A percentile compares a stretch with the other conserved stretches of the same genome.
Evolutionary conservation across 345 rosid species (phyloP).

Genomic region (Geranium brycei): DNA sequence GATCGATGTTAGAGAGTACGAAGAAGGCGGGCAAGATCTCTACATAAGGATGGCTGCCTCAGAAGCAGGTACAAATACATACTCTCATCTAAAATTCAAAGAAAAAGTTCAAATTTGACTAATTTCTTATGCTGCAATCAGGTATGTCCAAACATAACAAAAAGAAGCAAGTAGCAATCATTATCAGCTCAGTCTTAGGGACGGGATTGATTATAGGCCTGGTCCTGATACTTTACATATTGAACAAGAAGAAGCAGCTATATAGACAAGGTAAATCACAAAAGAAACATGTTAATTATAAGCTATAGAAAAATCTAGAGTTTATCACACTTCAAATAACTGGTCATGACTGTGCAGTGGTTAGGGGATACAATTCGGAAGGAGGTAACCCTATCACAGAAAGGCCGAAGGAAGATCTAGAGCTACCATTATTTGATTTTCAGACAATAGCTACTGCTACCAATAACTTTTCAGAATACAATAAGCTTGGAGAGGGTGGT

Average conservation of each 20-base stretch:
- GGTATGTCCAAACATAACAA: background rate
- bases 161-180: conserved; percentile 2
- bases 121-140: background rate
- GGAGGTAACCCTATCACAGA: background rate
- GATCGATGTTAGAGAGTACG: conserved; percentile 2
- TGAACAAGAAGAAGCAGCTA: background rate
- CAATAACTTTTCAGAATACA: conserved; percentile 10
- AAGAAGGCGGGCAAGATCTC: conserved; percentile 12
- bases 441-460: conserved; percentile 13
- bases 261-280: conserved; percentile 3
- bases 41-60: conserved; percentile 13
- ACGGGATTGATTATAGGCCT: background rate
- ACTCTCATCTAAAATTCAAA: background rate
- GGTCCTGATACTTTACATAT: background rate
- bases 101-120: background rate
- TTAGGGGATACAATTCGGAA: background rate
- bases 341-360: background rate
- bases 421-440: conserved; percentile 12
- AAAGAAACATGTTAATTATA: background rate
- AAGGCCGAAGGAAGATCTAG: conserved; percentile 12
- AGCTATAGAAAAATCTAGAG: too few species aligned
- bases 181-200: background rate
- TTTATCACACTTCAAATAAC: background rate
- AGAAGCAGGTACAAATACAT: background rate
- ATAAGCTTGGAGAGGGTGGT: conserved; percentile 24